phyloP scores from a whole-genome alignment of 75 land plant genomes.

The Pinus taeda region DNA sequence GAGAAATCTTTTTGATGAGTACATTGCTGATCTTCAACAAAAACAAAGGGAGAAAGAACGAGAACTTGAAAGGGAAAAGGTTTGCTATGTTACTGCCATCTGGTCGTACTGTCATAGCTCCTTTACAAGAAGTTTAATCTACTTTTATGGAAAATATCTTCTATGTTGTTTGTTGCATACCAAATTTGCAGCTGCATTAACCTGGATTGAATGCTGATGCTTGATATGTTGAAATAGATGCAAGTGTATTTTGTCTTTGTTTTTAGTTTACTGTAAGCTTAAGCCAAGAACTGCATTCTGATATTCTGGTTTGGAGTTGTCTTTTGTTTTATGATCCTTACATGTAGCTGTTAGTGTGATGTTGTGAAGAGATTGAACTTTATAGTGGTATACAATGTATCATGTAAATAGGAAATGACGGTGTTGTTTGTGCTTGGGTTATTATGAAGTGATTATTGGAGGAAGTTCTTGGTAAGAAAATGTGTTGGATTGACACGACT shows the following conservation, averaged over 20 bases:
- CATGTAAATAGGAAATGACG: no score
- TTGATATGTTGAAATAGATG: background rate
- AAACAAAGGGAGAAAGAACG: constrained; percentile 84
- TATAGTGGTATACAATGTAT: no score
- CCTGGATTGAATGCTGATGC: background rate
- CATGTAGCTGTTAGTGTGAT: no score
- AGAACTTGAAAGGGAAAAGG: constrained; percentile 90
- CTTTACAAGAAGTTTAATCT: background rate
- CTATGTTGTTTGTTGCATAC: background rate
- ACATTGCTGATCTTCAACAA: constrained; percentile 55
- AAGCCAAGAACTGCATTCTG: background rate
- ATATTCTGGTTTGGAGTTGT: background rate
- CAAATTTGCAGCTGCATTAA: background rate
- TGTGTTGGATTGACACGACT: no score
- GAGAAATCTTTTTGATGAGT: constrained; percentile 79
- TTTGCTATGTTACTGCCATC: constrained; percentile 10
- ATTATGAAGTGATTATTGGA: no score
- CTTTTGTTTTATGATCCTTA: background rate
- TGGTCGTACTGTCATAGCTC: background rate
- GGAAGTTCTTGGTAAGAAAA: no score
- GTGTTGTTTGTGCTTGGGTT: no score
- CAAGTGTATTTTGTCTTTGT: background rate
- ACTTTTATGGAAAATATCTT: background rate
- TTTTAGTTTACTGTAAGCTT: background rate
- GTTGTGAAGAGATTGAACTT: no score